Evolutionary conservation across 2,329 filamentous ascomycete species (phyloP).

Genomic region (Lasiodiplodia gonubiensis): DNA sequence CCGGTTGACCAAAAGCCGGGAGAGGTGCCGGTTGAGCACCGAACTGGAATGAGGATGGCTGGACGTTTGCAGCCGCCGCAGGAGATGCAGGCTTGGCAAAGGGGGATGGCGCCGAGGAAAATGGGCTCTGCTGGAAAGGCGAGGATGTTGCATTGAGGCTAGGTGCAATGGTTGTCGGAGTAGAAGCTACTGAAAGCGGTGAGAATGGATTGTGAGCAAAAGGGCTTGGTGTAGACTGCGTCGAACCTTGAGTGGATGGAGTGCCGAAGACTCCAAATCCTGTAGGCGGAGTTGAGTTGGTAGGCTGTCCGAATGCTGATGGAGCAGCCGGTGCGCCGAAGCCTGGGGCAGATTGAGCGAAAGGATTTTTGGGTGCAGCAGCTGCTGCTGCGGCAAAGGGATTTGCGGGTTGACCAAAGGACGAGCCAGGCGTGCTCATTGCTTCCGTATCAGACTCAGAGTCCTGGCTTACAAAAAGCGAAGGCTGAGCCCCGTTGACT

Average conservation of each 20-base stretch:
- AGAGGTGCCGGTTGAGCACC: neutral
- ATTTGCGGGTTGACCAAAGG: conserved; percentile 13
- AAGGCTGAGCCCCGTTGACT: conserved; percentile 40
- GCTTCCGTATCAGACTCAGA: conserved; percentile 38
- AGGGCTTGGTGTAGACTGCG: neutral
- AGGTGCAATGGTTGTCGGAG: neutral
- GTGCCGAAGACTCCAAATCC: conserved; percentile 6
- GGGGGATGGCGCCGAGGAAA: neutral
- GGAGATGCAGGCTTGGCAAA: neutral
- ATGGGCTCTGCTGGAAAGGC: neutral
- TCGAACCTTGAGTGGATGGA: conserved; percentile 14
- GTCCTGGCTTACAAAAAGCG: conserved; percentile 38
- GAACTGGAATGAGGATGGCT: conserved; percentile 4
- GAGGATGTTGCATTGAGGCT: neutral
- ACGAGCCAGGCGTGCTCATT: neutral
- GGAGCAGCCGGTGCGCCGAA: neutral
- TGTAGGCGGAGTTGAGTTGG: neutral
- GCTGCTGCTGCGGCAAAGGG: conserved; percentile 10
- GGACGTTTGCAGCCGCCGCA: neutral
- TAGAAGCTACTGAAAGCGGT: conserved; percentile 15
- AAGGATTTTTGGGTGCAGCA: neutral
- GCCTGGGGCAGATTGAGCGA: neutral
- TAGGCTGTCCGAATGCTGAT: conserved; percentile 20
- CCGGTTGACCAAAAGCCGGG: conserved; percentile 2
- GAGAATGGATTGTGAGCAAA: conserved; percentile 4